Evolutionary conservation across 2,329 filamentous ascomycete genomes (phyloP).

Genomic region (Colletotrichum truncatum): DNA sequence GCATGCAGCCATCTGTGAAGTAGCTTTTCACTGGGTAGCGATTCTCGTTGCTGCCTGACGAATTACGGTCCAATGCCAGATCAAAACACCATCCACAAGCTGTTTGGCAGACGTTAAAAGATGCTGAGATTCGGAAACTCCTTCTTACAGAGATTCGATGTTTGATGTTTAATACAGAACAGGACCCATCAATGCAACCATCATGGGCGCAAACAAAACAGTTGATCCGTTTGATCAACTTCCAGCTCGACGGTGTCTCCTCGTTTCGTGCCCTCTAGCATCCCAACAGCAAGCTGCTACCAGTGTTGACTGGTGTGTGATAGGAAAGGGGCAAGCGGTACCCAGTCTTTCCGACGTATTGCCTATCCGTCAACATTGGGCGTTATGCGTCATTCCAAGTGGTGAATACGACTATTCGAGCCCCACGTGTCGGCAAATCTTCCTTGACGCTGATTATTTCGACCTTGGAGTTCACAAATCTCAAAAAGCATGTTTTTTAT

Average conservation of each 20-base stretch:
- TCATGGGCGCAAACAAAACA: neutral
- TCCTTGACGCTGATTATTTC: neutral
- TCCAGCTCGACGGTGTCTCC: neutral
- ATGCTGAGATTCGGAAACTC: neutral
- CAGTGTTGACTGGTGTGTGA: neutral
- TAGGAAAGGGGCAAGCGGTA: neutral
- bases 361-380: neutral
- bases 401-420: neutral
- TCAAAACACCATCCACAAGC: neutral
- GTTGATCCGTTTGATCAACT: neutral
- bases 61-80: neutral
- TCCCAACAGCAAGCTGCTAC: neutral
- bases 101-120: neutral
- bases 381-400: neutral
- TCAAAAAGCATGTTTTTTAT: no score
- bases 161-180: neutral
- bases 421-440: neutral
- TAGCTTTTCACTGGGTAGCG: neutral
- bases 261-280: neutral
- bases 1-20: neutral
- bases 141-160: neutral
- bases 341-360: neutral
- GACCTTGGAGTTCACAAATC: no score
- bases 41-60: neutral
- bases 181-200: neutral